These are phyloP conservation scores for Drechslera avenae DNA, from an alignment of 2,329 filamentous ascomycete genomes.

Conservation along the genomic window DNA sequence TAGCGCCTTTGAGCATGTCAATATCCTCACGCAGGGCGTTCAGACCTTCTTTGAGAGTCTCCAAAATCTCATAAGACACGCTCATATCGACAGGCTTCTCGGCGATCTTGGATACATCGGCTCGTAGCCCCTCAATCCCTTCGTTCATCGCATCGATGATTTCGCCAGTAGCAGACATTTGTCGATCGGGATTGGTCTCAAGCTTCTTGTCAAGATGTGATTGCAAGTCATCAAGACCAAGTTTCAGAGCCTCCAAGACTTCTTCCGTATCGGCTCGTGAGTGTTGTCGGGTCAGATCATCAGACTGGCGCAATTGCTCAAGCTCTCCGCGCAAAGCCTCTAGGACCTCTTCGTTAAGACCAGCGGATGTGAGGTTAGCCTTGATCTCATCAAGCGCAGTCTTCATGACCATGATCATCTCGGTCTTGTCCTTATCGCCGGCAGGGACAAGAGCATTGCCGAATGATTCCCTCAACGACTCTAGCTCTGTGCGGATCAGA, in stretches of 20 bases:
- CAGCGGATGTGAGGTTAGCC: slow-evolving; percentile 29
- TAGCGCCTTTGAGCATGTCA: slow-evolving; percentile 69
- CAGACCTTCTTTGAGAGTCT: slow-evolving; percentile 83
- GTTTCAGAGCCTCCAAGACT: slow-evolving; percentile 54
- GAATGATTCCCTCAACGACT: slow-evolving; percentile 51
- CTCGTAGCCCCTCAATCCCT: slow-evolving; percentile 75
- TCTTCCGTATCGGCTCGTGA: slow-evolving; percentile 55
- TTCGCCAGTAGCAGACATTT: slow-evolving; percentile 61
- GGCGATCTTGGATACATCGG: slow-evolving; percentile 74
- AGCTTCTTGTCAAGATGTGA: slow-evolving; percentile 59
- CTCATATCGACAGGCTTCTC: slow-evolving; percentile 83
- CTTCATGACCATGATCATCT: slow-evolving; percentile 49
- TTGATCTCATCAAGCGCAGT: slow-evolving; percentile 48
- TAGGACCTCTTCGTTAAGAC: slow-evolving; percentile 57
- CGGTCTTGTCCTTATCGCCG: slow-evolving; percentile 46
- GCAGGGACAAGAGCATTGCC: slow-evolving; percentile 50
- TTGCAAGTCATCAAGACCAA: slow-evolving; percentile 57
- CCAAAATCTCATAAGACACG: slow-evolving; percentile 85
- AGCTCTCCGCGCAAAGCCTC: slow-evolving; percentile 59
- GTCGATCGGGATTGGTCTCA: slow-evolving; percentile 57
- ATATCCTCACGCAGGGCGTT: slow-evolving; percentile 78
- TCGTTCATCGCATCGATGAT: slow-evolving; percentile 67
- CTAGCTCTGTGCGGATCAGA: slow-evolving; percentile 52
- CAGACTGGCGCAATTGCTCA: slow-evolving; percentile 54
- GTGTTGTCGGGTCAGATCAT: slow-evolving; percentile 48